phyloP scores from a whole-genome alignment of 202 grass and related monocot genomes.

The Dendrocalamus latiflorus region DNA sequence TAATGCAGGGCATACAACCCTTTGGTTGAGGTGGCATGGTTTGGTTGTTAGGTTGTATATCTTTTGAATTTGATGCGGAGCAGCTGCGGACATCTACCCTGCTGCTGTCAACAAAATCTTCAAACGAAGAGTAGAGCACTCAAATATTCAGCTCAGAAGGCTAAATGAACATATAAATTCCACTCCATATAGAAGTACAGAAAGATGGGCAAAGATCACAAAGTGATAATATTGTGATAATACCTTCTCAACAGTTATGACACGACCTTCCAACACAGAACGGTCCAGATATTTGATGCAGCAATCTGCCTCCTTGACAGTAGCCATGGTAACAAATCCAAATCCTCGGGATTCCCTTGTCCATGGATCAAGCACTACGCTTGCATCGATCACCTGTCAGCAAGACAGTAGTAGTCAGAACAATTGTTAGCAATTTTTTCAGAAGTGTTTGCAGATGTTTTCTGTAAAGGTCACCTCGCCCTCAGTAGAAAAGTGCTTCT shows the following conservation, averaged over 20 bases:
- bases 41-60: slow-evolving; percentile 56
- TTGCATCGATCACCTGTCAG: slow-evolving; percentile 51
- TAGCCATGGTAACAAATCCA: slow-evolving; percentile 78
- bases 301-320: slow-evolving; percentile 45
- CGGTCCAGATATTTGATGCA: slow-evolving; percentile 64
- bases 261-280: slow-evolving; percentile 62
- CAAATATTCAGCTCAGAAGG: slow-evolving; percentile 34
- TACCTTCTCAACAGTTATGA: slow-evolving; percentile 87
- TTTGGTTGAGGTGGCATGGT: slow-evolving; percentile 51
- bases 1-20: slow-evolving; percentile 53
- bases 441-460: neutral
- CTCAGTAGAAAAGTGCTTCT: slow-evolving; percentile 58
- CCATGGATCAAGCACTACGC: slow-evolving; percentile 62
- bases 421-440: neutral
- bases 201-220: neutral
- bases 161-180: slow-evolving; percentile 24
- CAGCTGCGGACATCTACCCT: slow-evolving; percentile 62
- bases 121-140: slow-evolving; percentile 36
- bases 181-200: neutral
- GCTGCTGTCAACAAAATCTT: slow-evolving; percentile 51
- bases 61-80: slow-evolving; percentile 55
- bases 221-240: neutral
- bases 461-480: slow-evolving; percentile 47
- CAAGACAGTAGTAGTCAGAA: neutral
- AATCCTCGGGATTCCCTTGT: slow-evolving; percentile 69